phyloP scores from a whole-genome alignment of 2,329 filamentous ascomycete genomes.

The Monosporascus sp. region DNA sequence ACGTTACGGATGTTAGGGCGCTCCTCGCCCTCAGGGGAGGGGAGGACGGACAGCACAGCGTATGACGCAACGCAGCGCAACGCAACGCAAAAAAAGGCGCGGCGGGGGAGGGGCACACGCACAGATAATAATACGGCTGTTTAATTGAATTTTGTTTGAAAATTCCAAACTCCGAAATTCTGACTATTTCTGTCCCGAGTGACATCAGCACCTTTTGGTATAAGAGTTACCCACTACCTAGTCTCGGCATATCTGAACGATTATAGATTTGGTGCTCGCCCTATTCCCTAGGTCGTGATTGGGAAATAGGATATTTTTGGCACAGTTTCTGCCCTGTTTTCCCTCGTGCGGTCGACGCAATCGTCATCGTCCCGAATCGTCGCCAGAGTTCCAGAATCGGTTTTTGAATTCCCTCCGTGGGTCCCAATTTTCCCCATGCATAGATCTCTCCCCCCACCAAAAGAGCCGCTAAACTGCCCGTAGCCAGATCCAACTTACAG shows the following conservation, averaged over 20 bases:
- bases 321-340: not conserved
- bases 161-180: too few species aligned
- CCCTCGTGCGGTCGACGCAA: not conserved
- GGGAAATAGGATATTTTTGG: not conserved
- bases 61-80: not conserved
- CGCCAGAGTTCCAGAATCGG: too few species aligned
- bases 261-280: too few species aligned
- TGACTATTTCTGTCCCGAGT: too few species aligned
- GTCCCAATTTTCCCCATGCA: not conserved
- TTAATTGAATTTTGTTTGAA: not conserved
- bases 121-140: not conserved
- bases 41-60: slow-evolving; percentile 58
- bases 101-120: not conserved
- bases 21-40: slow-evolving; percentile 83
- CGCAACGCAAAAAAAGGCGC: too few species aligned
- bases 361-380: not conserved
- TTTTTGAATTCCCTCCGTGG: not conserved
- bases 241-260: too few species aligned
- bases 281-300: too few species aligned
- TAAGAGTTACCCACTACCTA: too few species aligned
- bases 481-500: too few species aligned
- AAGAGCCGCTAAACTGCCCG: not conserved
- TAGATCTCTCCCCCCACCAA: not conserved
- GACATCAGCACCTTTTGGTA: too few species aligned
- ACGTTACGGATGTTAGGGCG: slow-evolving; percentile 91